Conservation (phyloP, 371 early-diverging fungal species). For the Gilbertella persicaria region DNA sequence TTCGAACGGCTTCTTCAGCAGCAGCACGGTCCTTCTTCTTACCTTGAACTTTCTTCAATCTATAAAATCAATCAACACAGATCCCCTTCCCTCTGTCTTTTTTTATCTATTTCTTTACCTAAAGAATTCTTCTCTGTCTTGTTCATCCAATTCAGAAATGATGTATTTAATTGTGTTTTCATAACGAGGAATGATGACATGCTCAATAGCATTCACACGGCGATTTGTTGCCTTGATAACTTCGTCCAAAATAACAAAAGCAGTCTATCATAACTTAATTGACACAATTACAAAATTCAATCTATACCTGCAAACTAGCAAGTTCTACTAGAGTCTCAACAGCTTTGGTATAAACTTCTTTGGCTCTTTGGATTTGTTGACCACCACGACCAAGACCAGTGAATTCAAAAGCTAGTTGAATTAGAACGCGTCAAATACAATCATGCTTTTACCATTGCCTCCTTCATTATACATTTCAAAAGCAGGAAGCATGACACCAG, state of each 20-base stretch:
- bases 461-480: slow-evolving; percentile 90
- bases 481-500: slow-evolving; percentile 94
- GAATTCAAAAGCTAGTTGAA: slow-evolving; percentile 80
- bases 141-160: slow-evolving; percentile 98
- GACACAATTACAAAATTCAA: background rate
- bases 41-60: slow-evolving; percentile 96
- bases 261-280: slow-evolving; percentile 6
- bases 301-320: slow-evolving; percentile 88
- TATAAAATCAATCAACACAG: slow-evolving; percentile 17
- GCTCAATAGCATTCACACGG: slow-evolving; percentile 99
- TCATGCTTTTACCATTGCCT: slow-evolving; percentile 64
- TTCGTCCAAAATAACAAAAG: slow-evolving; percentile 96
- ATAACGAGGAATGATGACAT: slow-evolving; percentile 97
- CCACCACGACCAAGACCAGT: slow-evolving; percentile 98
- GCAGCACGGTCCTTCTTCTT: slow-evolving; percentile 94
- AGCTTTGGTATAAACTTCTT: slow-evolving; percentile 92
- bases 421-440: background rate
- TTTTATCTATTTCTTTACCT: slow-evolving; percentile 47
- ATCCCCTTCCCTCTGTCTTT: background rate
- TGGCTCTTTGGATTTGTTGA: slow-evolving; percentile 93
- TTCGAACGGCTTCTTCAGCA: slow-evolving; percentile 45
- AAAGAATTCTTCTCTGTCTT: slow-evolving; percentile 99
- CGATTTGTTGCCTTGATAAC: slow-evolving; percentile 99
- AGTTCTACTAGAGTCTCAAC: slow-evolving; percentile 95
- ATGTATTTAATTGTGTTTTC: slow-evolving; percentile 99